Evolutionary conservation across 371 early-diverging fungal species (phyloP).

Genomic region (Apophysomyces trapeziformis): DNA sequence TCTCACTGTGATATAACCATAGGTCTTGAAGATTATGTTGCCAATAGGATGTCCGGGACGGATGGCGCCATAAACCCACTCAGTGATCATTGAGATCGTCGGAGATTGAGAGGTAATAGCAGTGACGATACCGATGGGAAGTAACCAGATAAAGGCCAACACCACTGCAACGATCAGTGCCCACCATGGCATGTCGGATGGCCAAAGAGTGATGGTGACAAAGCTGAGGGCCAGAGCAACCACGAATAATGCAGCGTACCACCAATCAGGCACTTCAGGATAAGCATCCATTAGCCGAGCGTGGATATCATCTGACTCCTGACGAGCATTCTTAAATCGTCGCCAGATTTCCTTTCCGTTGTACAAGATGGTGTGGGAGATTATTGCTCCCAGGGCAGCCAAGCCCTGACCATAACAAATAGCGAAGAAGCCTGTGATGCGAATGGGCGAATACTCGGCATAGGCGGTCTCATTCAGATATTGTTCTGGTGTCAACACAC

Average conservation of each 20-base stretch:
- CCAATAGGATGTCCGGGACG: conserved; percentile 63
- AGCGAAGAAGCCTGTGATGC: conserved; percentile 79
- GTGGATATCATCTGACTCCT: conserved; percentile 60
- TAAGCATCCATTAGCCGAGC: conserved; percentile 60
- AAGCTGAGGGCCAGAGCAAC: conserved; percentile 39
- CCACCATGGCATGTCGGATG: conserved; percentile 68
- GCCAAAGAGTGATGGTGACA: conserved; percentile 49
- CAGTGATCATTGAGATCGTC: conserved; percentile 48
- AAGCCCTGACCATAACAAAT: conserved; percentile 71
- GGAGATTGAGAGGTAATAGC: conserved; percentile 50
- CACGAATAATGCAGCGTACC: conserved; percentile 62
- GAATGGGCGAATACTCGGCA: conserved; percentile 69
- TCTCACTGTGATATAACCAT: conserved; percentile 56
- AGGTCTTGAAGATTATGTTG: conserved; percentile 66
- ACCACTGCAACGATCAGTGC: conserved; percentile 62
- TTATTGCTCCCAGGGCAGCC: conserved; percentile 65
- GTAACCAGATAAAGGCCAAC: conserved; percentile 66
- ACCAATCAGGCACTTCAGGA: conserved; percentile 67
- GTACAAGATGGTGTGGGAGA: conserved; percentile 69
- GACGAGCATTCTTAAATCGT: conserved; percentile 54
- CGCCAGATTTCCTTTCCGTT: conserved; percentile 67
- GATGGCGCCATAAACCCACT: conserved; percentile 53
- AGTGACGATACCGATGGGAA: conserved; percentile 70
- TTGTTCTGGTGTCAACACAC: conserved; percentile 60
- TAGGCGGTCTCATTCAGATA: conserved; percentile 66